Percentiles rank a stretch among this genome's conserved stretches.
These are phyloP conservation scores for Alternaria sp. DNA, from an alignment of 2,329 filamentous ascomycete species.

Conservation along the genomic window DNA sequence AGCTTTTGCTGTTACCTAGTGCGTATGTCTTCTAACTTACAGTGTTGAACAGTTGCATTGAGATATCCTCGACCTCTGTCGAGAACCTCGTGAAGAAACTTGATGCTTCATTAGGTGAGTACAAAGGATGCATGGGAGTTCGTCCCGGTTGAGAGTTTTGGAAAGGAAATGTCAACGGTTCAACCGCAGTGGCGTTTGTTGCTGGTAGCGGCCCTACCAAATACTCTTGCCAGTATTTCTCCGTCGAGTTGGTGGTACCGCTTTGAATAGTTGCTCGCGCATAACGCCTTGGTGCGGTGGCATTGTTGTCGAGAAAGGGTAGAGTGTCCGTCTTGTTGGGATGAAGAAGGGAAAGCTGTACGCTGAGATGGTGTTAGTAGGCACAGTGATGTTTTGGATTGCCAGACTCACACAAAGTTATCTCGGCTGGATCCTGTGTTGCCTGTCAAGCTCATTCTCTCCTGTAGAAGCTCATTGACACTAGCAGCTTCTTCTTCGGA, in stretches of 20 bases:
- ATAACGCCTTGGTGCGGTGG: slow-evolving; percentile 25
- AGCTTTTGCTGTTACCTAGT: neutral
- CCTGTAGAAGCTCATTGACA: slow-evolving; percentile 19
- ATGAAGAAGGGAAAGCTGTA: slow-evolving; percentile 20
- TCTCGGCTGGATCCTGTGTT: slow-evolving; percentile 20
- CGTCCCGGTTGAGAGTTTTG: slow-evolving; percentile 28
- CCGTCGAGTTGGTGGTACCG: slow-evolving; percentile 17
- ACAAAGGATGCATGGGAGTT: slow-evolving; percentile 19
- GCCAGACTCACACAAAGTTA: slow-evolving; percentile 23
- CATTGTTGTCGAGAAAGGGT: slow-evolving; percentile 22
- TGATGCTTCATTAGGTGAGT: slow-evolving; percentile 16
- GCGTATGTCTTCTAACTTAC: slow-evolving; percentile 16
- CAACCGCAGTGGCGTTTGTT: slow-evolving; percentile 48
- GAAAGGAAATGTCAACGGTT: slow-evolving; percentile 33
- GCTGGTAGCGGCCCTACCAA: slow-evolving; percentile 62
- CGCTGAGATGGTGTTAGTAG: slow-evolving; percentile 12
- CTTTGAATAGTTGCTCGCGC: slow-evolving; percentile 32
- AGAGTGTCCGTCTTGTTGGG: slow-evolving; percentile 36
- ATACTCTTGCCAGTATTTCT: slow-evolving; percentile 55
- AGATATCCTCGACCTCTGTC: slow-evolving; percentile 32
- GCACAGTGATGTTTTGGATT: neutral
- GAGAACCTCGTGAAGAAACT: slow-evolving; percentile 18
- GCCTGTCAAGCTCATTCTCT: slow-evolving; percentile 18
- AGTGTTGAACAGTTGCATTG: slow-evolving; percentile 33
- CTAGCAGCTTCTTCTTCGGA: slow-evolving; percentile 20